Percentiles rank a stretch among this genome's conserved stretches.
Conservation (phyloP, 1,284 basidiomycete genomes). For the Salmacisia buchloeana region DNA sequence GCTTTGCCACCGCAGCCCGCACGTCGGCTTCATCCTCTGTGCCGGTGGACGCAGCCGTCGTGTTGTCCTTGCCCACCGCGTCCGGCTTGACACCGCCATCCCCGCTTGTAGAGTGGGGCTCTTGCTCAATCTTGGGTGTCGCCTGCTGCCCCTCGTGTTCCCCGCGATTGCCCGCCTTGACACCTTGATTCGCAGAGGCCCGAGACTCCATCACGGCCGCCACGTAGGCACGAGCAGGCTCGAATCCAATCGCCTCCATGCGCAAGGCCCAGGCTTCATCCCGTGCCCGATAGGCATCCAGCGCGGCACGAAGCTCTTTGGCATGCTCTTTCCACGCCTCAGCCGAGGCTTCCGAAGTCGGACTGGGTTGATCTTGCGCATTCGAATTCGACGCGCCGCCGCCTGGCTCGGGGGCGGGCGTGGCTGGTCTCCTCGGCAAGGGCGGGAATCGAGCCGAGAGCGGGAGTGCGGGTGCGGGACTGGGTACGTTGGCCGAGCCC, state of each 20-base stretch:
- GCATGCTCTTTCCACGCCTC: too few species aligned
- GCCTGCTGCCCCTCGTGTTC: background rate
- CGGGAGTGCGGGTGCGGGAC: background rate
- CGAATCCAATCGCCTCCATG: slow-evolving; percentile 31
- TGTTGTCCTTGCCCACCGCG: background rate
- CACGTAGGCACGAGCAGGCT: slow-evolving; percentile 21
- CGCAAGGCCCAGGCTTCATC: slow-evolving; percentile 25
- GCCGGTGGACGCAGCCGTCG: background rate
- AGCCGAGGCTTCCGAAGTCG: too few species aligned
- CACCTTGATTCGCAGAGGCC: background rate
- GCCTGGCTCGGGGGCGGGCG: background rate
- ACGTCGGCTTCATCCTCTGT: background rate
- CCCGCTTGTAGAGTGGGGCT: background rate
- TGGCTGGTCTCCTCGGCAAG: background rate
- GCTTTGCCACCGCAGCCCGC: slow-evolving; percentile 2
- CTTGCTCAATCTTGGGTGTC: slow-evolving; percentile 9
- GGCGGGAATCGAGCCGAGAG: background rate
- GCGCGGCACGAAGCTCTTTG: background rate
- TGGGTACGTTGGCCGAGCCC: too few species aligned
- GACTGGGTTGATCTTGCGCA: too few species aligned
- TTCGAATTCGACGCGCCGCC: too few species aligned
- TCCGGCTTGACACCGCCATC: background rate
- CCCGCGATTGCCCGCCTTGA: too few species aligned
- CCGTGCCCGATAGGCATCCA: slow-evolving; percentile 18
- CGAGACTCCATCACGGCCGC: slow-evolving; percentile 5